A percentile compares a stretch with the other conserved stretches of the same genome.
phyloP scores from a whole-genome alignment of 768 basidiomycete genomes.

The Boletus sensibilis region DNA sequence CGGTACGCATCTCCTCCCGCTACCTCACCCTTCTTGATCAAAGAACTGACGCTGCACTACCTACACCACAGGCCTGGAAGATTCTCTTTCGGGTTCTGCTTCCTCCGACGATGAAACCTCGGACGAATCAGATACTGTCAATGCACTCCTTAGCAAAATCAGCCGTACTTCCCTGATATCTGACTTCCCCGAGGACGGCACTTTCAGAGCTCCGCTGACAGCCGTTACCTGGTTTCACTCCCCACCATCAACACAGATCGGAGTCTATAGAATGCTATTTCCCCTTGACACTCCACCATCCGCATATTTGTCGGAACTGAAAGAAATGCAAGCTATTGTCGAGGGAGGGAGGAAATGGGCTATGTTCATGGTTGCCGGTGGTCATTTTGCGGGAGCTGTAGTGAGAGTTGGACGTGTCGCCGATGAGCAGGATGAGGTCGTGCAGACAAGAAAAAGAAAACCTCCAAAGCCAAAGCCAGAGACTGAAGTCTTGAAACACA shows the following conservation, averaged over 20 bases:
- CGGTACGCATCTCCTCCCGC: slow-evolving; percentile 46
- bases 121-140: slow-evolving; percentile 65
- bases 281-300: slow-evolving; percentile 42
- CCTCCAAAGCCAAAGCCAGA: slow-evolving; percentile 69
- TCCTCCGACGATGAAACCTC: slow-evolving; percentile 60
- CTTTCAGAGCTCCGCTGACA: slow-evolving; percentile 50
- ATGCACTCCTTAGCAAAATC: slow-evolving; percentile 62
- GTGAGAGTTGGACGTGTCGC: slow-evolving; percentile 62
- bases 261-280: slow-evolving; percentile 79
- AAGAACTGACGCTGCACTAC: background rate
- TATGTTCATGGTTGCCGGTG: slow-evolving; percentile 95
- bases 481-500: slow-evolving; percentile 80
- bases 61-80: slow-evolving; percentile 57
- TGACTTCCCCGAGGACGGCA: slow-evolving; percentile 42
- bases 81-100: slow-evolving; percentile 90
- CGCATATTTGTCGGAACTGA: slow-evolving; percentile 59
- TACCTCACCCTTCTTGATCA: background rate
- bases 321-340: slow-evolving; percentile 56
- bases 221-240: slow-evolving; percentile 91
- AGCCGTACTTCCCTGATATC: slow-evolving; percentile 47
- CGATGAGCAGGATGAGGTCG: slow-evolving; percentile 40
- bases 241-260: slow-evolving; percentile 83
- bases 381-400: slow-evolving; percentile 95
- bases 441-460: slow-evolving; percentile 51
- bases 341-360: slow-evolving; percentile 78